Conservation (phyloP, 2,329 filamentous ascomycete species). For the Xylariaceae sp. region DNA sequence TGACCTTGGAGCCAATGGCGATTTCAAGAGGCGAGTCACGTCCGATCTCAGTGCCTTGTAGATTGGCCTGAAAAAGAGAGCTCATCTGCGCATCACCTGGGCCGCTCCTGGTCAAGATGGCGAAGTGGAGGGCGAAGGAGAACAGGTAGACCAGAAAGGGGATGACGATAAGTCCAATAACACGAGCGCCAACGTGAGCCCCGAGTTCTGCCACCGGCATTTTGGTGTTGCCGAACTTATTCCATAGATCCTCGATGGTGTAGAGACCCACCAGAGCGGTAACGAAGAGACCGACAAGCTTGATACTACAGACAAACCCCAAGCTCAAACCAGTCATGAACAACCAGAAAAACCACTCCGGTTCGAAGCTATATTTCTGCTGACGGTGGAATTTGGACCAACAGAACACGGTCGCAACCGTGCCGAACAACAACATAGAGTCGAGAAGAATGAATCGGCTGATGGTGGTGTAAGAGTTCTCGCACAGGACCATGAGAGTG, state of each 20-base stretch:
- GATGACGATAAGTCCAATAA: slow-evolving; percentile 82
- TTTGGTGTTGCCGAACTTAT: slow-evolving; percentile 90
- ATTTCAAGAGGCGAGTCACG: slow-evolving; percentile 92
- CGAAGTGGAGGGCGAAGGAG: slow-evolving; percentile 92
- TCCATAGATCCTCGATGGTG: slow-evolving; percentile 95
- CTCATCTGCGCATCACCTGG: slow-evolving; percentile 99
- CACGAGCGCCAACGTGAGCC: slow-evolving; percentile 73
- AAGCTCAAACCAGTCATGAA: slow-evolving; percentile 92
- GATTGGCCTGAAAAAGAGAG: slow-evolving; percentile 96
- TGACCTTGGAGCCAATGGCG: slow-evolving; percentile 81
- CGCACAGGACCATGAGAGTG: slow-evolving; percentile 94
- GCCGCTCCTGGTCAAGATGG: slow-evolving; percentile 87
- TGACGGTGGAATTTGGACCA: slow-evolving; percentile 95
- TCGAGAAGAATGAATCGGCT: slow-evolving; percentile 97
- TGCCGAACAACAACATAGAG: slow-evolving; percentile 98
- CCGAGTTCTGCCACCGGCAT: slow-evolving; percentile 68
- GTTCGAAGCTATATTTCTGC: slow-evolving; percentile 78
- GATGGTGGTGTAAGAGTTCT: slow-evolving; percentile 99
- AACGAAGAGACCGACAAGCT: slow-evolving; percentile 94
- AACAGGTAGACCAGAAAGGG: slow-evolving; percentile 91
- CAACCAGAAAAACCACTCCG: slow-evolving; percentile 93
- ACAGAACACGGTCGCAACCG: slow-evolving; percentile 94
- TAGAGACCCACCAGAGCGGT: slow-evolving; percentile 94
- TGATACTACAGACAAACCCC: slow-evolving; percentile 96
- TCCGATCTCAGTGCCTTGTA: slow-evolving; percentile 88